These are phyloP conservation scores for Lyophyllum shimeji DNA, from an alignment of 768 basidiomycete genomes.

Conservation along the genomic window DNA sequence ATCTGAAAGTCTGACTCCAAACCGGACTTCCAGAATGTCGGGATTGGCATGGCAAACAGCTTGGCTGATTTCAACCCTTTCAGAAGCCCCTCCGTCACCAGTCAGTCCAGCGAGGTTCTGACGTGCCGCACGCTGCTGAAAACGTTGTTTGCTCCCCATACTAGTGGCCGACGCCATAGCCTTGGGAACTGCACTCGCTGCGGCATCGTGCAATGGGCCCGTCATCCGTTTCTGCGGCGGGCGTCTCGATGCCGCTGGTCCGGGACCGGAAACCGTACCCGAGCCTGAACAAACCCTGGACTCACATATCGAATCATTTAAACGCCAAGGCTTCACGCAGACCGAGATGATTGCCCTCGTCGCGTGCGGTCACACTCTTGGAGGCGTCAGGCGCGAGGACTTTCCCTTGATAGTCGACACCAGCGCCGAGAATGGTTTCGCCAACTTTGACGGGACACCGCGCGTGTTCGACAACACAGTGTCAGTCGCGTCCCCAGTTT, in stretches of 20 bases:
- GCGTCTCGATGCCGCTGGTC: constrained; percentile 18
- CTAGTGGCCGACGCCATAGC: constrained; percentile 31
- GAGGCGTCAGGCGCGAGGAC: constrained; percentile 17
- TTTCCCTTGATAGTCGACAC: constrained; percentile 22
- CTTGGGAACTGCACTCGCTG: constrained; percentile 25
- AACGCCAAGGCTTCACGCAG: constrained; percentile 26
- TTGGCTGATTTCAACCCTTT: not conserved
- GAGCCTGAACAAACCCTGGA: constrained; percentile 8
- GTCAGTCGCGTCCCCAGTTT: not conserved
- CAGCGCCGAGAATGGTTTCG: not conserved
- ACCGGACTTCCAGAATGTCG: no score
- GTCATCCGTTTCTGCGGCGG: constrained; percentile 31
- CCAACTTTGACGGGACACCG: not conserved
- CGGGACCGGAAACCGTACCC: not conserved
- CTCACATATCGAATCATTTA: constrained; percentile 25
- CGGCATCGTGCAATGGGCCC: constrained; percentile 31
- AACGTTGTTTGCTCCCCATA: not conserved
- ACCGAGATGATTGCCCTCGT: constrained; percentile 31
- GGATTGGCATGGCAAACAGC: not conserved
- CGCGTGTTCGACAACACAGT: not conserved
- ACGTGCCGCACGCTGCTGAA: not conserved
- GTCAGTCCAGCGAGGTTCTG: no score
- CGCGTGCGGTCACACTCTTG: not conserved
- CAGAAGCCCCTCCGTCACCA: not conserved
- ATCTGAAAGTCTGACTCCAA: no score